phyloP scores from a whole-genome alignment of 345 rosid species.

The Sonneratia alba region DNA sequence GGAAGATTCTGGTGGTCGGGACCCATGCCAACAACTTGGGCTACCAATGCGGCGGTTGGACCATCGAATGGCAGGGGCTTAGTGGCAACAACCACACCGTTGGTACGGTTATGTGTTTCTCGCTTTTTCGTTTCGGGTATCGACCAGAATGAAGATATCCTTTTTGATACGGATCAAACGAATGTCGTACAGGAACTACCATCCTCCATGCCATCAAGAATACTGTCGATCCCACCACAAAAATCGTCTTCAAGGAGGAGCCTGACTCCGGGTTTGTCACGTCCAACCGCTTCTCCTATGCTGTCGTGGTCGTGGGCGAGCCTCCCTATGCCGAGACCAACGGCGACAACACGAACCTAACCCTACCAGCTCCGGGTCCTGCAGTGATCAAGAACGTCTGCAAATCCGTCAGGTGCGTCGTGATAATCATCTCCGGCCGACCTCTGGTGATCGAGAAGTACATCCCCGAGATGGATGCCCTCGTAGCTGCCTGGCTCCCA shows the following conservation, averaged over 20 bases:
- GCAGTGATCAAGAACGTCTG: conserved; percentile 41
- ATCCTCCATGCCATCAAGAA: conserved; percentile 37
- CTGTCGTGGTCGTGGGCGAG: conserved; percentile 56
- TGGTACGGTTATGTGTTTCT: conserved; percentile 25
- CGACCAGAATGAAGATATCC: not conserved
- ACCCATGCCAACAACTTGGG: conserved; percentile 92
- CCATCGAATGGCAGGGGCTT: conserved; percentile 80
- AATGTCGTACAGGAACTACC: conserved; percentile 40
- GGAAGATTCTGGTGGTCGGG: conserved; percentile 75
- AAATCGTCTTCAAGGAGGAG: conserved; percentile 40
- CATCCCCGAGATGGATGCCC: conserved; percentile 36
- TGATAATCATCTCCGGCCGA: conserved; percentile 46
- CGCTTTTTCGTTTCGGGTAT: not conserved
- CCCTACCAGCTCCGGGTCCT: conserved; percentile 42
- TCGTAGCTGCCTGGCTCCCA: conserved; percentile 76
- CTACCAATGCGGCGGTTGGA: conserved; percentile 97
- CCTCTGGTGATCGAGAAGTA: conserved; percentile 54
- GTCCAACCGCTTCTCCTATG: conserved; percentile 49
- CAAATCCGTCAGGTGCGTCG: conserved; percentile 39
- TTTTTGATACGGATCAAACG: not conserved
- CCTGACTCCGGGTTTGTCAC: conserved; percentile 42
- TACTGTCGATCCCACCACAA: conserved; percentile 32
- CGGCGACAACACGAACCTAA: conserved; percentile 48
- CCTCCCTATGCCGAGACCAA: conserved; percentile 39
- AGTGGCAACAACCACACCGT: conserved; percentile 56